phyloP scores from a whole-genome alignment of 2,329 filamentous ascomycete species.

The Penicillium occitanis region DNA sequence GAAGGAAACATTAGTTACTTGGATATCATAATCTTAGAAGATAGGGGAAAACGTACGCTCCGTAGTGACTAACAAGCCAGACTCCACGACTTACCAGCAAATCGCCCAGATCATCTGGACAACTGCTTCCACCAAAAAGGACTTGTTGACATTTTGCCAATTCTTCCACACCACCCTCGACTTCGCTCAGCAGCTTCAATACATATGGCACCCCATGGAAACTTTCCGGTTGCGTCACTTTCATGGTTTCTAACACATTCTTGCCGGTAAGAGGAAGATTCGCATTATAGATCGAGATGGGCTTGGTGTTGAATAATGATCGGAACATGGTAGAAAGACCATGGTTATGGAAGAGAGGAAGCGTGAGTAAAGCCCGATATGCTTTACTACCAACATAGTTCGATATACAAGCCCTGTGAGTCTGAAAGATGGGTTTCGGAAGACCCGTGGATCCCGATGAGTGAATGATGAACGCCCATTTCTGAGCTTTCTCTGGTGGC shows the following conservation, averaged over 20 bases:
- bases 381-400: background rate
- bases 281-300: background rate
- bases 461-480: background rate
- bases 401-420: background rate
- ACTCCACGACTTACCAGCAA: background rate
- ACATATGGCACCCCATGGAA: background rate
- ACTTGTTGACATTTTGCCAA: background rate
- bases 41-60: background rate
- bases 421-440: background rate
- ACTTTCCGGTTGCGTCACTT: background rate
- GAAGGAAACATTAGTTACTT: background rate
- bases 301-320: background rate
- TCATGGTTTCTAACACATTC: background rate
- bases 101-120: background rate
- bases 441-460: background rate
- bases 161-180: background rate
- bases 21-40: background rate
- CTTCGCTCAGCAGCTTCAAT: background rate
- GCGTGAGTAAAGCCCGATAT: background rate
- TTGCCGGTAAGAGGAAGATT: background rate
- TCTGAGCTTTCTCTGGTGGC: background rate
- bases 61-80: background rate
- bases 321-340: background rate
- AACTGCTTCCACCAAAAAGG: background rate
- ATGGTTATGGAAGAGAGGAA: background rate